phyloP scores from a whole-genome alignment of 2,329 filamentous ascomycete genomes.

The Monilinia fructicola region DNA sequence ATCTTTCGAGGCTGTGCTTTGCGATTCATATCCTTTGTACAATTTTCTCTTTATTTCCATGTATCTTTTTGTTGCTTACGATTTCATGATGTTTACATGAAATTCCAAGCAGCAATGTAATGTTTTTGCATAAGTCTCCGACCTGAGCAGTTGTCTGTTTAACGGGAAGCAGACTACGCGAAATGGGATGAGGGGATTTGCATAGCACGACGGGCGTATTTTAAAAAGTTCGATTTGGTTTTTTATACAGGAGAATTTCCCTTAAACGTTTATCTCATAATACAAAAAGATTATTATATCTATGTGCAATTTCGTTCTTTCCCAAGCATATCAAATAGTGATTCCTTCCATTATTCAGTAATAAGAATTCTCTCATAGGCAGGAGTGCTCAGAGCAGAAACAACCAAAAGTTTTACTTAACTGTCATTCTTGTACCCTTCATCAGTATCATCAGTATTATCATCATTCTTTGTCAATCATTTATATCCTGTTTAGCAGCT shows the following conservation, averaged over 20 bases:
- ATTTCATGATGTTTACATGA: constrained; percentile 17
- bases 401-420: neutral
- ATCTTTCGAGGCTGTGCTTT: constrained; percentile 28
- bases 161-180: constrained; percentile 35
- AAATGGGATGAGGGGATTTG: constrained; percentile 40
- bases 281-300: constrained; percentile 27
- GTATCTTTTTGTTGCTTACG: constrained; percentile 25
- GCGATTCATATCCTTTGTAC: constrained; percentile 36
- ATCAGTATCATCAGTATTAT: constrained; percentile 13
- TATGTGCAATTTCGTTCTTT: neutral
- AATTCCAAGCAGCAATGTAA: constrained; percentile 18
- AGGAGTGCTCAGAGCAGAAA: neutral
- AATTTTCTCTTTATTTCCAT: constrained; percentile 31
- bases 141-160: constrained; percentile 38
- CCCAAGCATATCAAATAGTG: neutral
- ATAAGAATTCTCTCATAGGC: neutral
- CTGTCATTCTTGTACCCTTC: neutral
- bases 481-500: constrained; percentile 14
- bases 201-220: constrained; percentile 40
- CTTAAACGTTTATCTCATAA: constrained; percentile 21
- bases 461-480: constrained; percentile 14
- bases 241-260: constrained; percentile 20
- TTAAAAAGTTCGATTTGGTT: constrained; percentile 36
- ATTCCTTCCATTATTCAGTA: neutral
- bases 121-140: constrained; percentile 40